Conservation (phyloP, 345 rosid species). For the Corchorus olitorius region DNA sequence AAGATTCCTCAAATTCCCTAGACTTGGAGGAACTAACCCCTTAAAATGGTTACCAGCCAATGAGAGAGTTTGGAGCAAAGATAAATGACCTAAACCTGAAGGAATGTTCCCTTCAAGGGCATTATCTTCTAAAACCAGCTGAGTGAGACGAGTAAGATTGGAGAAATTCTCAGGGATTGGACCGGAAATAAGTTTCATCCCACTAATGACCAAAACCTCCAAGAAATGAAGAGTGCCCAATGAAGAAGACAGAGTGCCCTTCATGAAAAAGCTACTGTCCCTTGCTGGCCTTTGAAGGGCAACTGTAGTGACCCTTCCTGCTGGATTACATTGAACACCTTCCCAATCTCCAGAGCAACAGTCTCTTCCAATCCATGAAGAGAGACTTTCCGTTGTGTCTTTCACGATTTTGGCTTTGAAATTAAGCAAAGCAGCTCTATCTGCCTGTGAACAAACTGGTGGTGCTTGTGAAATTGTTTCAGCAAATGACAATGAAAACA, state of each 20-base stretch:
- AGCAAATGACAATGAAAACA: slow-evolving; percentile 40
- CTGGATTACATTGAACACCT: slow-evolving; percentile 73
- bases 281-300: slow-evolving; percentile 49
- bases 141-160: slow-evolving; percentile 46
- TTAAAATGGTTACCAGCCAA: slow-evolving; percentile 63
- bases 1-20: slow-evolving; percentile 59
- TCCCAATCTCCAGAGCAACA: slow-evolving; percentile 94
- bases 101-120: slow-evolving; percentile 75
- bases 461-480: slow-evolving; percentile 22
- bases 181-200: slow-evolving; percentile 77
- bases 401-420: slow-evolving; percentile 72
- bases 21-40: slow-evolving; percentile 67
- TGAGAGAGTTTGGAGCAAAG: slow-evolving; percentile 55
- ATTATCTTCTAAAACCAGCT: slow-evolving; percentile 72
- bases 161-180: slow-evolving; percentile 67
- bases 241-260: slow-evolving; percentile 73
- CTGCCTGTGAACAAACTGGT: slow-evolving; percentile 60
- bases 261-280: slow-evolving; percentile 64
- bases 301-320: slow-evolving; percentile 69
- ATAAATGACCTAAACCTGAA: slow-evolving; percentile 51
- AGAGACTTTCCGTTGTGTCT: slow-evolving; percentile 67
- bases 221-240: slow-evolving; percentile 59
- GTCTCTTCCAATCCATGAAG: slow-evolving; percentile 73
- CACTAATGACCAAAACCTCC: slow-evolving; percentile 59
- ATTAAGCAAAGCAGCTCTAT: slow-evolving; percentile 68